phyloP scores from a whole-genome alignment of 2,329 filamentous ascomycete species.

The Sporothrix brasiliensis region DNA sequence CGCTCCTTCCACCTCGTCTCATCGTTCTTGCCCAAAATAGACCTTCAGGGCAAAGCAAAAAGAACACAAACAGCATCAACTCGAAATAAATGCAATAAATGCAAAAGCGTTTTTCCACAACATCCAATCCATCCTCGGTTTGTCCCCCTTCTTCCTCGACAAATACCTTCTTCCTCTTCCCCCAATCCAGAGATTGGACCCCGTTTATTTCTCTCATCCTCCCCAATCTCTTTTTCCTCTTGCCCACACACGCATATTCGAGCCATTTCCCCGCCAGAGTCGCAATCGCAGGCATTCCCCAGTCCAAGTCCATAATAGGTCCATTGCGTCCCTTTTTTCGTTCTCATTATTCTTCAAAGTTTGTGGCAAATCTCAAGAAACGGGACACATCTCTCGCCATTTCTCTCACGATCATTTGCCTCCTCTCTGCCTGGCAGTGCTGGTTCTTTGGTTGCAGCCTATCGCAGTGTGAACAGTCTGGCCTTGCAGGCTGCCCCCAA shows the following conservation, averaged over 20 bases:
- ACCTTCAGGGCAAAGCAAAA: not conserved
- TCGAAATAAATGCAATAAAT: not conserved
- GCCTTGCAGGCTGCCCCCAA: not conserved
- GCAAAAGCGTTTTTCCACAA: not conserved
- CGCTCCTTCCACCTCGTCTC: constrained; percentile 1
- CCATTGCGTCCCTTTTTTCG: too few species aligned
- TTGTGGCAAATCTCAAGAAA: not conserved
- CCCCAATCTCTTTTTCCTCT: constrained; percentile 12
- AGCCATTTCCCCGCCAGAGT: constrained; percentile 8
- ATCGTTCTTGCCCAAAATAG: constrained; percentile 12
- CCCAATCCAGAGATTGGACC: not conserved
- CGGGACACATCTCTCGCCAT: not conserved
- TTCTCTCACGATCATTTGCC: not conserved
- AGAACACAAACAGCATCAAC: not conserved
- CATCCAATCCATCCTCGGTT: not conserved
- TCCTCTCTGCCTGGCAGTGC: not conserved
- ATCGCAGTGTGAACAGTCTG: not conserved
- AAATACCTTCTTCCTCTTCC: not conserved
- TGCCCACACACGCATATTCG: not conserved
- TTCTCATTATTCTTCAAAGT: too few species aligned
- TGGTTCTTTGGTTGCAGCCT: not conserved
- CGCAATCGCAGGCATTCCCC: not conserved
- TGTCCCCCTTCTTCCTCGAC: not conserved
- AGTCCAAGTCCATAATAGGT: not conserved
- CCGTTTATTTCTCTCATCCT: not conserved